Conservation (phyloP, 108 stramenopile genomes). For the Cylindrotheca closterium region DNA sequence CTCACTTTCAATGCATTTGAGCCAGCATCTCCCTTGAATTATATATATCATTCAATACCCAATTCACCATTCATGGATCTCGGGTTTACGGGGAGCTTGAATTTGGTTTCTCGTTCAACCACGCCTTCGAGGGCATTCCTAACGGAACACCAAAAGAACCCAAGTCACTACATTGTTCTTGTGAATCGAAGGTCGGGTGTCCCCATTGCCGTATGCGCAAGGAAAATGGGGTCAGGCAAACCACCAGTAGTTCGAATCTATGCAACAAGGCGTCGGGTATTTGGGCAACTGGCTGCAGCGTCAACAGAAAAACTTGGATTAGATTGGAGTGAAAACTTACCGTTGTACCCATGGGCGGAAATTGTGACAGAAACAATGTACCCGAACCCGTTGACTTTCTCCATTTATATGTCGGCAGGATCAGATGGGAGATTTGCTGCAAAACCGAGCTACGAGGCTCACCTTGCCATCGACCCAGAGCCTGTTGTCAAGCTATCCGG, state of each 20-base stretch:
- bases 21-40: conserved; percentile 2
- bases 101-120: conserved; percentile 8
- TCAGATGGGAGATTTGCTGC: conserved; percentile 24
- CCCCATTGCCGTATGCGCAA: conserved; percentile 27
- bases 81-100: conserved; percentile 18
- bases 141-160: conserved; percentile 3
- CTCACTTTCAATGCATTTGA: conserved; percentile 4
- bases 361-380: conserved; percentile 19
- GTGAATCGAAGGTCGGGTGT: conserved; percentile 28
- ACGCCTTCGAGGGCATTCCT: no score
- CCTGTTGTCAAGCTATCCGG: conserved; percentile 29
- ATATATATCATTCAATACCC: background rate
- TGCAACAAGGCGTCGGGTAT: conserved; percentile 27
- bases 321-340: conserved; percentile 18
- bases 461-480: background rate
- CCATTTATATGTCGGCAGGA: conserved; percentile 29
- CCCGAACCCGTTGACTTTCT: conserved; percentile 12
- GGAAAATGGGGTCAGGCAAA: conserved; percentile 8
- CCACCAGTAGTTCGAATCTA: conserved; percentile 33
- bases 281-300: conserved; percentile 17
- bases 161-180: conserved; percentile 28
- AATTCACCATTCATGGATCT: conserved; percentile 24
- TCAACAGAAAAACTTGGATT: conserved; percentile 24
- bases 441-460: conserved; percentile 23
- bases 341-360: conserved; percentile 29